Conservation (phyloP, 768 basidiomycete genomes). For the Lactarius pseudohatsudake region DNA sequence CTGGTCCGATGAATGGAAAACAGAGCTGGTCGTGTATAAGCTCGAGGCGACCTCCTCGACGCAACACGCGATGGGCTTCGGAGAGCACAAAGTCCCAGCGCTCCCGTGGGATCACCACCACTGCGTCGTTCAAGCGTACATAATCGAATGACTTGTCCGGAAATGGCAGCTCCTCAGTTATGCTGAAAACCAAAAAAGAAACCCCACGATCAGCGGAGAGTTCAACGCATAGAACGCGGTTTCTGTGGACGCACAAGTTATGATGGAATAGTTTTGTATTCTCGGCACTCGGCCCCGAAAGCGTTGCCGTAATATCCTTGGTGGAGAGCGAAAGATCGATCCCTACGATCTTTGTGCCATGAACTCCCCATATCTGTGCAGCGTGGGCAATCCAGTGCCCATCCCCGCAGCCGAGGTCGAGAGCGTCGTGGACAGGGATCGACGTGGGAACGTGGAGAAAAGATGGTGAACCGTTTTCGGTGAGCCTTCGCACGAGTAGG, state of each 20-base stretch:
- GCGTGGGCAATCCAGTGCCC: slow-evolving; percentile 70
- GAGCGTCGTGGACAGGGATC: slow-evolving; percentile 51
- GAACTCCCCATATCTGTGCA: slow-evolving; percentile 56
- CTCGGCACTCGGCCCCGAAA: slow-evolving; percentile 30
- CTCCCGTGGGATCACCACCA: slow-evolving; percentile 57
- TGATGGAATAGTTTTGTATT: slow-evolving; percentile 56
- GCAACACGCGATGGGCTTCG: slow-evolving; percentile 64
- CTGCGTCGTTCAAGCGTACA: slow-evolving; percentile 70
- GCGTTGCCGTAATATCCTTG: slow-evolving; percentile 20
- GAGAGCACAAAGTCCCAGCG: slow-evolving; percentile 59
- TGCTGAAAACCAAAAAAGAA: slow-evolving; percentile 37
- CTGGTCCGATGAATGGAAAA: slow-evolving; percentile 54
- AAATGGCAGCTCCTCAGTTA: slow-evolving; percentile 61
- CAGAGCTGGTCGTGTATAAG: slow-evolving; percentile 70
- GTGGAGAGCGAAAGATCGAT: slow-evolving; percentile 56
- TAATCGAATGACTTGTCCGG: slow-evolving; percentile 62
- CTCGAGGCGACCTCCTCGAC: slow-evolving; percentile 63
- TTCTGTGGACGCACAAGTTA: slow-evolving; percentile 58
- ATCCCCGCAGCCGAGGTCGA: slow-evolving; percentile 76
- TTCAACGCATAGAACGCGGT: neutral
- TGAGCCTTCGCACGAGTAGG: slow-evolving; percentile 55
- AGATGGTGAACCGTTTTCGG: slow-evolving; percentile 52
- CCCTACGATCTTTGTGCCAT: slow-evolving; percentile 54
- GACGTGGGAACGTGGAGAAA: slow-evolving; percentile 53
- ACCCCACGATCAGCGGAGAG: slow-evolving; percentile 10